Percentiles rank a stretch among this genome's conserved stretches.
Conservation (phyloP, 305 asterid genomes). For the Stenogyne calaminthoides region DNA sequence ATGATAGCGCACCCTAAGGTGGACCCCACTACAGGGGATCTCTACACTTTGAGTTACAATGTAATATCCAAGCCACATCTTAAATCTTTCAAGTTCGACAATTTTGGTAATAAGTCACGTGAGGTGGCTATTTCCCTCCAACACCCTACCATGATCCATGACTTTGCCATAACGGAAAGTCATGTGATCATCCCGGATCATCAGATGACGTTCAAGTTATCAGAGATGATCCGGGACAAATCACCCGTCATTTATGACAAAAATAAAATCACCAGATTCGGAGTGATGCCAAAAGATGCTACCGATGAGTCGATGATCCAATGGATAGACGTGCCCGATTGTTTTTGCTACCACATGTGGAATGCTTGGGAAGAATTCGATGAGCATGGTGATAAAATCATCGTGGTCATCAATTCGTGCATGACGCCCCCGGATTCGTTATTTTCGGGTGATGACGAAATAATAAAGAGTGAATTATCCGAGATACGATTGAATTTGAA, state of each 20-base stretch:
- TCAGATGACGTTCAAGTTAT: conserved; percentile 56
- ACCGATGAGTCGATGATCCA: conserved; percentile 40
- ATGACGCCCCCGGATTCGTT: conserved; percentile 47
- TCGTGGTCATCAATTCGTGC: conserved; percentile 53
- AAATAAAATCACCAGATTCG: conserved; percentile 46
- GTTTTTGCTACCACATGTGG: conserved; percentile 65
- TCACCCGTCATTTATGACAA: conserved; percentile 51
- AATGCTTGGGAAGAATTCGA: conserved; percentile 65
- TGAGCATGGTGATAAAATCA: conserved; percentile 28
- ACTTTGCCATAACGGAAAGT: conserved; percentile 55
- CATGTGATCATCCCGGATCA: conserved; percentile 74
- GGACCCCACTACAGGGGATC: conserved; percentile 59
- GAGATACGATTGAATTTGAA: conserved; percentile 44
- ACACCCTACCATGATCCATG: conserved; percentile 63
- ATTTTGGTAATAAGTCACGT: conserved; percentile 42
- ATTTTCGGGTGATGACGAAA: conserved; percentile 27
- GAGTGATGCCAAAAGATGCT: conserved; percentile 42
- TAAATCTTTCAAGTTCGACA: conserved; percentile 47
- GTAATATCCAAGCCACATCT: conserved; percentile 46
- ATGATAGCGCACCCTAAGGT: conserved; percentile 66
- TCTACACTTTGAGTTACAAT: conserved; percentile 50
- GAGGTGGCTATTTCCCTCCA: conserved; percentile 47
- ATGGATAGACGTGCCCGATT: conserved; percentile 60
- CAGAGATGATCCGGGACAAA: conserved; percentile 50
- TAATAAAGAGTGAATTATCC: conserved; percentile 37